A percentile compares a stretch with the other conserved stretches of the same genome.
phyloP scores from a whole-genome alignment of 2,329 filamentous ascomycete species.

The Aspergillus pseudoviridinutans region DNA sequence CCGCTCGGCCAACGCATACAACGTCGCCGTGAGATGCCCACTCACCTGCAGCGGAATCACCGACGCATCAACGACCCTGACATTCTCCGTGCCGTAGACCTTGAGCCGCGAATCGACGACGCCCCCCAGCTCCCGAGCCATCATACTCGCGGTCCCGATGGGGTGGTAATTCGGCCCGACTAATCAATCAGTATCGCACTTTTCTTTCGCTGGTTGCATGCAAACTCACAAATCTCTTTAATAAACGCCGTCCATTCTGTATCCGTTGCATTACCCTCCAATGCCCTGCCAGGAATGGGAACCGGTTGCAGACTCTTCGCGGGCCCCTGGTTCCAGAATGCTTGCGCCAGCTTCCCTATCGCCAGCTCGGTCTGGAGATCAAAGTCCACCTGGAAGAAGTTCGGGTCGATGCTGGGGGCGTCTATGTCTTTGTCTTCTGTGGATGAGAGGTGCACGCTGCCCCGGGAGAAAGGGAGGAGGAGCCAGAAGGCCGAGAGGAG shows the following conservation, averaged over 20 bases:
- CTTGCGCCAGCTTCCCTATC: not conserved
- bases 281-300: not conserved
- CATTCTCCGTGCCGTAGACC: not conserved
- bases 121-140: not conserved
- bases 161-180: not conserved
- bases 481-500: constrained; percentile 19
- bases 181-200: not conserved
- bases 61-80: constrained; percentile 7
- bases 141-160: not conserved
- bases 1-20: not conserved
- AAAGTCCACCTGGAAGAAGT: constrained; percentile 18
- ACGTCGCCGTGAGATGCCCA: not conserved
- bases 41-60: not conserved
- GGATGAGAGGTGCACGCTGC: constrained; percentile 20
- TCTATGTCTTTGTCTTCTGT: not conserved
- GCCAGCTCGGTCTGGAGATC: constrained; percentile 9
- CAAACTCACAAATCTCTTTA: not conserved
- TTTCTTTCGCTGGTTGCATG: not conserved
- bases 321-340: not conserved
- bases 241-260: not conserved
- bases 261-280: not conserved
- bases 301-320: not conserved
- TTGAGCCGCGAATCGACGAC: not conserved
- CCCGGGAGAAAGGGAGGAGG: constrained; percentile 22
- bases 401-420: constrained; percentile 18